Conservation (phyloP, 2,329 filamentous ascomycete species). For the Penicillium sp. region DNA sequence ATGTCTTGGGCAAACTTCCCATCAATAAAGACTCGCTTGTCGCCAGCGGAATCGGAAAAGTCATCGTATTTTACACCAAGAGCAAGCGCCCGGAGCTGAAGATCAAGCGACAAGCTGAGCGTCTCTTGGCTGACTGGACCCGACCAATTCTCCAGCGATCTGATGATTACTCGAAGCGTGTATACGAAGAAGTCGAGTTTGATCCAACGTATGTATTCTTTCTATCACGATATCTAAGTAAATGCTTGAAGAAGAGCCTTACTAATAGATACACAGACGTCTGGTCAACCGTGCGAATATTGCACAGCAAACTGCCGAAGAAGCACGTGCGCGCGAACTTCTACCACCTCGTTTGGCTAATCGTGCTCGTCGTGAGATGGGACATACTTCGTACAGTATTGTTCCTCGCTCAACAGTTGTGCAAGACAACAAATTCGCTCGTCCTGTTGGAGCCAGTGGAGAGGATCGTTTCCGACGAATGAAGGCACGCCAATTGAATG, state of each 20-base stretch:
- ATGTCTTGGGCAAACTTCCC: slow-evolving; percentile 71
- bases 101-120: slow-evolving; percentile 92
- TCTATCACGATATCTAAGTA: not conserved
- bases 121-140: slow-evolving; percentile 92
- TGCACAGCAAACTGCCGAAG: slow-evolving; percentile 39
- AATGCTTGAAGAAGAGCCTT: slow-evolving; percentile 1
- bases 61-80: slow-evolving; percentile 94
- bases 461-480: slow-evolving; percentile 48
- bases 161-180: slow-evolving; percentile 88
- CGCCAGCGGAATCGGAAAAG: slow-evolving; percentile 91
- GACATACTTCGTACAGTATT: slow-evolving; percentile 59
- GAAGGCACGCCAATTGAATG: slow-evolving; percentile 45
- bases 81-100: slow-evolving; percentile 81
- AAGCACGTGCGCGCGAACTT: slow-evolving; percentile 50
- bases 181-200: slow-evolving; percentile 55
- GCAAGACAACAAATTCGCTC: slow-evolving; percentile 42
- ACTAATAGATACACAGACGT: slow-evolving; percentile 26
- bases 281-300: slow-evolving; percentile 28
- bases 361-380: slow-evolving; percentile 56
- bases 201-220: slow-evolving; percentile 49
- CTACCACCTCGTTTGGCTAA: slow-evolving; percentile 53
- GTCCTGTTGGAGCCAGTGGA: slow-evolving; percentile 44
- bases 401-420: slow-evolving; percentile 57
- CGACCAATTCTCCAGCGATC: slow-evolving; percentile 88
- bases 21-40: slow-evolving; percentile 88